Evolutionary conservation across 768 basidiomycete species (phyloP).

Genomic region (Lactarius deliciosus): DNA sequence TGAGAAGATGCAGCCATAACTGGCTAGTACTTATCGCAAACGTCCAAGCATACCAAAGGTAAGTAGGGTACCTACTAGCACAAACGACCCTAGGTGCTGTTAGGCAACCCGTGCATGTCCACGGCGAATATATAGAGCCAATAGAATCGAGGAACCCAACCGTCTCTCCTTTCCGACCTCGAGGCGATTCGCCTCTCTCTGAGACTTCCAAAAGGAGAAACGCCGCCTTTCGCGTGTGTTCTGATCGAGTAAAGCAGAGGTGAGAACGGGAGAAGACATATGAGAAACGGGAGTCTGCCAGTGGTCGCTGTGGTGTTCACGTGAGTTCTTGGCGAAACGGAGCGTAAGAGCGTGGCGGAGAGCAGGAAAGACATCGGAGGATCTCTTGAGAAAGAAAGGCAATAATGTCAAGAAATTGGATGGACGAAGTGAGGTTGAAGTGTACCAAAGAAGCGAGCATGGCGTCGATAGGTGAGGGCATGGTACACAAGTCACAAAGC

Average conservation of each 20-base stretch:
- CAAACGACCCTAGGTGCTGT: neutral
- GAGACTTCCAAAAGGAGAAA: neutral
- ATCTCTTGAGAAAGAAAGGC: slow-evolving; percentile 3
- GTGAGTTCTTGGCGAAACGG: neutral
- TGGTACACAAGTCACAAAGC: neutral
- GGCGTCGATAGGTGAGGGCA: neutral
- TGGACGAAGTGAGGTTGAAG: neutral
- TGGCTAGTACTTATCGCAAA: neutral
- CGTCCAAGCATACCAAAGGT: too few relatives aligned
- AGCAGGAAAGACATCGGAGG: neutral
- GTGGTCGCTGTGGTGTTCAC: neutral
- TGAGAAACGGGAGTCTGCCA: neutral
- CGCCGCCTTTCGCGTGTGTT: neutral
- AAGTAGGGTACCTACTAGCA: neutral
- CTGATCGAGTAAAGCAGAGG: neutral
- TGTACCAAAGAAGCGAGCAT: slow-evolving; percentile 2
- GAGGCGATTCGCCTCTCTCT: neutral
- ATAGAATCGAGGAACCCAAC: neutral
- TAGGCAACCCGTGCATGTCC: neutral
- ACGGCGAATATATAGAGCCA: neutral
- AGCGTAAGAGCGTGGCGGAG: neutral
- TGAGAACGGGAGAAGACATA: neutral
- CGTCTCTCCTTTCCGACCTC: neutral
- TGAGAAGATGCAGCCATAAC: too few relatives aligned
- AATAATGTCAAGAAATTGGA: neutral